Conservation (phyloP, 2,329 filamentous ascomycete species). For the Aspergillus aculeatinus region DNA sequence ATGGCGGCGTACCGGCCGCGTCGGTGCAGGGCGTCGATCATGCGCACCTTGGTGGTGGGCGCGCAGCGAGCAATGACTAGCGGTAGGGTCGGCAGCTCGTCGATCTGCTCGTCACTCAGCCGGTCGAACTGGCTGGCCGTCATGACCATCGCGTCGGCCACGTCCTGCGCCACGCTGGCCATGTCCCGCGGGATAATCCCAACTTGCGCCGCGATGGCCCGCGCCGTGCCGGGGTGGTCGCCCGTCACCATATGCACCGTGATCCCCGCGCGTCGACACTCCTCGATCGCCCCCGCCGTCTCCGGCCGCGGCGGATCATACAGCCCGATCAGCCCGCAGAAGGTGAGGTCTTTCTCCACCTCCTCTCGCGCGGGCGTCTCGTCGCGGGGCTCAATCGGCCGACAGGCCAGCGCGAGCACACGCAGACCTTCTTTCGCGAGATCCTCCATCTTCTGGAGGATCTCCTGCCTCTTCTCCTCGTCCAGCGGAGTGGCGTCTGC, state of each 20-base stretch:
- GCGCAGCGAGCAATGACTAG: constrained; percentile 60
- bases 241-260: constrained; percentile 82
- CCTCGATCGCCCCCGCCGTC: constrained; percentile 68
- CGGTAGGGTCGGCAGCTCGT: constrained; percentile 54
- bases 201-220: constrained; percentile 74
- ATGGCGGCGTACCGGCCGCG: constrained; percentile 76
- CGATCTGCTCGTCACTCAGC: constrained; percentile 72
- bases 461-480: constrained; percentile 54
- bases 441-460: constrained; percentile 67
- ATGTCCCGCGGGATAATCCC: constrained; percentile 70
- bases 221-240: constrained; percentile 75
- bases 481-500: constrained; percentile 47
- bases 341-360: constrained; percentile 67
- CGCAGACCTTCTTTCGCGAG: constrained; percentile 66
- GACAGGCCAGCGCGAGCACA: constrained; percentile 64
- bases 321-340: constrained; percentile 80
- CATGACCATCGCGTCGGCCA: constrained; percentile 70
- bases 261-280: constrained; percentile 72
- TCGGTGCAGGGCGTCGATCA: constrained; percentile 65
- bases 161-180: constrained; percentile 57
- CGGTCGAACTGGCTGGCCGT: constrained; percentile 78
- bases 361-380: constrained; percentile 49
- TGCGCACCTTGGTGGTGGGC: constrained; percentile 71
- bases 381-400: constrained; percentile 15
- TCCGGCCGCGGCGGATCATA: constrained; percentile 84